Evolutionary conservation across 805 yeast species (phyloP).

Genomic region (Lipomyces orientalis): DNA sequence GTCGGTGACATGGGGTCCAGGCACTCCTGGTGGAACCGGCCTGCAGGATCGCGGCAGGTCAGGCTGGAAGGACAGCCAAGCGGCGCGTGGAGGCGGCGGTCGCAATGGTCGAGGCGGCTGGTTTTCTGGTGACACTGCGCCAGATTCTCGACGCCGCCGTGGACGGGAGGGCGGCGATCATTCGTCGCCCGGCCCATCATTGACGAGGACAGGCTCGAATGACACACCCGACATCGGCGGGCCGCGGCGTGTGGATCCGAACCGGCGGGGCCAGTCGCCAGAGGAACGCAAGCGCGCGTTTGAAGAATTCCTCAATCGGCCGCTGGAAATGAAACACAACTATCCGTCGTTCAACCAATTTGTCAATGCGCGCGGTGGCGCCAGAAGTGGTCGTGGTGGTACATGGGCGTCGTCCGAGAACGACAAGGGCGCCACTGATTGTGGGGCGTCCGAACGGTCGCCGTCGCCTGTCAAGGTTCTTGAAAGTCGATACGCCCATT

Average conservation of each 20-base stretch:
- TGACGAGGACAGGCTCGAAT: background rate
- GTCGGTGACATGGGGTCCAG: background rate
- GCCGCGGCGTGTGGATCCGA: background rate
- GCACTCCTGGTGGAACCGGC: background rate
- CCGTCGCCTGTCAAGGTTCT: background rate
- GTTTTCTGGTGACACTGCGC: background rate
- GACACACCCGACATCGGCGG: background rate
- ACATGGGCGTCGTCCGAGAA: conserved; percentile 2
- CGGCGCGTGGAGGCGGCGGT: background rate
- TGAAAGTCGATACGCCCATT: background rate
- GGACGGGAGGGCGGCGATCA: background rate
- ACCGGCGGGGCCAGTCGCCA: background rate
- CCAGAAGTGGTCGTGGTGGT: background rate
- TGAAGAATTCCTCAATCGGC: background rate
- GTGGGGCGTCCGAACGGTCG: background rate
- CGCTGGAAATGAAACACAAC: background rate
- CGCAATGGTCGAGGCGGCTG: background rate
- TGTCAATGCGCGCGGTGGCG: background rate
- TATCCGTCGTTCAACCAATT: background rate
- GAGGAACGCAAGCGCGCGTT: background rate
- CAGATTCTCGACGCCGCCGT: background rate
- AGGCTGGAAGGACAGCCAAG: background rate
- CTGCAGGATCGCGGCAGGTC: background rate
- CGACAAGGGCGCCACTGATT: background rate
- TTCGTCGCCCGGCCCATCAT: background rate